Evolutionary conservation across 495 filamentous ascomycete genomes (phyloP).

Genomic region (Penicillium cosmopolitanum): DNA sequence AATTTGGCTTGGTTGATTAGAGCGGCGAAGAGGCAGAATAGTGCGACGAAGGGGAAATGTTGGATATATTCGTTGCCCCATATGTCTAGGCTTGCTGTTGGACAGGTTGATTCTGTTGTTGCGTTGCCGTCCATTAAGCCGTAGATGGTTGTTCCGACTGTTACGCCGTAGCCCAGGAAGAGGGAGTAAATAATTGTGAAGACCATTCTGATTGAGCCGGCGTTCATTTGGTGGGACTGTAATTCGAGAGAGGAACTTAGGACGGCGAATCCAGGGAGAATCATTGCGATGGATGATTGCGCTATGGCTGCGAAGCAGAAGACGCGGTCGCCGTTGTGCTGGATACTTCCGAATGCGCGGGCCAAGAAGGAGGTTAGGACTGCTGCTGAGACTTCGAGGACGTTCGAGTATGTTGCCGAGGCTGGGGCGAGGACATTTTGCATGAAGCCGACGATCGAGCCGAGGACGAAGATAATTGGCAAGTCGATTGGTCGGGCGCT

Average conservation of each 20-base stretch:
- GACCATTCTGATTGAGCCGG: constrained; percentile 88
- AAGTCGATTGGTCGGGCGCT: constrained; percentile 81
- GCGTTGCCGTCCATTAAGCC: constrained; percentile 76
- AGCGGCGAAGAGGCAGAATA: constrained; percentile 77
- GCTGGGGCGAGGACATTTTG: constrained; percentile 75
- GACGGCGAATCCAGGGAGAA: constrained; percentile 84
- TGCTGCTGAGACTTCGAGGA: constrained; percentile 84
- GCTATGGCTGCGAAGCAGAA: constrained; percentile 91
- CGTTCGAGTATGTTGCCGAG: constrained; percentile 77
- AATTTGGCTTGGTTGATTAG: constrained; percentile 85
- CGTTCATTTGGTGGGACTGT: constrained; percentile 80
- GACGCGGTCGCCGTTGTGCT: constrained; percentile 40
- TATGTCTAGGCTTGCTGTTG: constrained; percentile 36
- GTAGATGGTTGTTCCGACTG: constrained; percentile 88
- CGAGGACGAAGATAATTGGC: constrained; percentile 81
- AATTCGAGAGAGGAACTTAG: constrained; percentile 81
- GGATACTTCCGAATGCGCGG: constrained; percentile 79
- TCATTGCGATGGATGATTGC: constrained; percentile 86
- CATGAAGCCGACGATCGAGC: constrained; percentile 77
- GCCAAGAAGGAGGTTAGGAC: constrained; percentile 83
- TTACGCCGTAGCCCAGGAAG: constrained; percentile 94
- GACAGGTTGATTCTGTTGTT: constrained; percentile 68
- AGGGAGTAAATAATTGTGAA: constrained; percentile 93
- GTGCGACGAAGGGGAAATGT: constrained; percentile 64
- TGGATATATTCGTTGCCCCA: constrained; percentile 41